Conservation (phyloP, 768 basidiomycete genomes). For the Lentinula edodes region DNA sequence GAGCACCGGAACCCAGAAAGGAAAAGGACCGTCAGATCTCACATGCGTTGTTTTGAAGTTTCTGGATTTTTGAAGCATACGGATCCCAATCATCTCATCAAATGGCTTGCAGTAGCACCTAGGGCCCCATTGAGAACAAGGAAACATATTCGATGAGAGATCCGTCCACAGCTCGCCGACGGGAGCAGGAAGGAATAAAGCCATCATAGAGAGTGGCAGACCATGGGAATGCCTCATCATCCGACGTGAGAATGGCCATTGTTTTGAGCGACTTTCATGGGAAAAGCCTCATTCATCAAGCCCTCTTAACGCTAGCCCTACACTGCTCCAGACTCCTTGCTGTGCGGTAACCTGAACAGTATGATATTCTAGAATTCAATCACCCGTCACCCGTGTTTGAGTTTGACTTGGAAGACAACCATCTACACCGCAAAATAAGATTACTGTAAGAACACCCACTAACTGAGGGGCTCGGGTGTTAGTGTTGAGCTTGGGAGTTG, state of each 20-base stretch:
- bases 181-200: background rate
- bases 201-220: background rate
- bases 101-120: too few species aligned
- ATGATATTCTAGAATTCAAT: background rate
- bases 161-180: conserved; percentile 3
- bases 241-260: conserved; percentile 7
- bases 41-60: too few species aligned
- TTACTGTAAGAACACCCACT: background rate
- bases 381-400: background rate
- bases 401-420: background rate
- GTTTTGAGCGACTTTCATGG: conserved; percentile 1
- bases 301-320: background rate
- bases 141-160: background rate
- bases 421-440: background rate
- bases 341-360: background rate
- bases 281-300: background rate
- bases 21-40: too few species aligned
- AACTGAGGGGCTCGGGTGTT: background rate
- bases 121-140: background rate
- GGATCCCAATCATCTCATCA: too few species aligned
- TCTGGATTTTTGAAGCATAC: too few species aligned
- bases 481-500: background rate
- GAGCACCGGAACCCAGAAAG: too few species aligned
- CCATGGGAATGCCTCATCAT: conserved; percentile 2
- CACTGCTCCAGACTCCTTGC: background rate